phyloP scores from a whole-genome alignment of 2,329 filamentous ascomycete genomes.

The Grosmannia serpens region DNA sequence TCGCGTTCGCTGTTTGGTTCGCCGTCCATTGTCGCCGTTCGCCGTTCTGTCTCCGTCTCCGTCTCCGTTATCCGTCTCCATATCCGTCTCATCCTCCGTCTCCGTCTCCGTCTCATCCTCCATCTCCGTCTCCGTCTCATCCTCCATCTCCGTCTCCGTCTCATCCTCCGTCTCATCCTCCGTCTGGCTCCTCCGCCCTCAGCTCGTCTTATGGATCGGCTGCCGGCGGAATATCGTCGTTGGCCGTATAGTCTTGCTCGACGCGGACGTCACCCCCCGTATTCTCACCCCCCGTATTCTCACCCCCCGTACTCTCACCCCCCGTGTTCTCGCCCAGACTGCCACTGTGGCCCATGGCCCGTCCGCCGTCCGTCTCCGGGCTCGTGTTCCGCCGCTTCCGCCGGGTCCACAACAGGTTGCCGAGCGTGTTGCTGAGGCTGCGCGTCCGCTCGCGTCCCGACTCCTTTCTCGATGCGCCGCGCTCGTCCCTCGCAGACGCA shows the following conservation, averaged over 20 bases:
- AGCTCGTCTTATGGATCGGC: too few relatives aligned
- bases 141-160: too few relatives aligned
- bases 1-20: too few relatives aligned
- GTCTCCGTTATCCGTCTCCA: too few relatives aligned
- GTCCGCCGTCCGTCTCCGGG: background rate
- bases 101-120: too few relatives aligned
- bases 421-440: slow-evolving; percentile 28
- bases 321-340: background rate
- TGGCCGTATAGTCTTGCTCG: background rate
- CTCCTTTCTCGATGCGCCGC: background rate
- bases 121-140: too few relatives aligned
- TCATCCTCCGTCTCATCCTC: too few relatives aligned
- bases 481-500: background rate
- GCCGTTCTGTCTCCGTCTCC: too few relatives aligned
- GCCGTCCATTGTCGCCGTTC: too few relatives aligned
- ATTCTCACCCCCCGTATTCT: background rate
- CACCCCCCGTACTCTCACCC: background rate
- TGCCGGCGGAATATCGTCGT: background rate
- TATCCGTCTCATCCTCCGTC: too few relatives aligned
- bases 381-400: slow-evolving; percentile 12
- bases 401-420: slow-evolving; percentile 22
- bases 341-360: background rate
- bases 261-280: background rate
- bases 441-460: slow-evolving; percentile 21
- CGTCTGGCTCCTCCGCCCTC: too few relatives aligned